A percentile compares a stretch with the other conserved stretches of the same genome.
Evolutionary conservation across 140 eudicot species (phyloP).

Genomic region (Erigeron philadelphicus): DNA sequence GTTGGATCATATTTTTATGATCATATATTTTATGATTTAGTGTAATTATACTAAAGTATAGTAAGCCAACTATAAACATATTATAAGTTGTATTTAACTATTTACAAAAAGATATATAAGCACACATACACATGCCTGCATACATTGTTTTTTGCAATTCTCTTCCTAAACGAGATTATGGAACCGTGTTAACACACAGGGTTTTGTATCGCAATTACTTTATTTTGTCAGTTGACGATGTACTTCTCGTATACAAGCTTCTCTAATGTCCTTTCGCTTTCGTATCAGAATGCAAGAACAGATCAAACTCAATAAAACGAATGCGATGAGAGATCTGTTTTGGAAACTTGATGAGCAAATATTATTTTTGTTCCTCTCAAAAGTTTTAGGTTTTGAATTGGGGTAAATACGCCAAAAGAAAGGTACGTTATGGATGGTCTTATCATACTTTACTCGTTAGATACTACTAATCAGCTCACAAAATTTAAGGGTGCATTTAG

Average conservation of each 20-base stretch:
- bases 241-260: slow-evolving; percentile 76
- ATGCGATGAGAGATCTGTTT: not conserved
- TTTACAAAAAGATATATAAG: not conserved
- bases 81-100: not conserved
- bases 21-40: not conserved
- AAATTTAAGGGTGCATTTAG: too few relatives aligned
- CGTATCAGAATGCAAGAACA: not conserved
- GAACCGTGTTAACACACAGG: too few relatives aligned
- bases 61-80: not conserved
- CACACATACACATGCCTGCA: not conserved
- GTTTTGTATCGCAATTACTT: too few relatives aligned
- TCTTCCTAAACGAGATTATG: not conserved
- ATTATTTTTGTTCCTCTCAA: too few relatives aligned
- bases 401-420: too few relatives aligned
- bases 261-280: slow-evolving; percentile 71
- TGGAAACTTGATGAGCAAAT: too few relatives aligned
- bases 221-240: too few relatives aligned
- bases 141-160: not conserved
- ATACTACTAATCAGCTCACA: too few relatives aligned
- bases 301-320: not conserved
- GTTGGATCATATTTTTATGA: not conserved
- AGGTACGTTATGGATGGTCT: too few relatives aligned
- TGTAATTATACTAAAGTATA: not conserved
- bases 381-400: too few relatives aligned
- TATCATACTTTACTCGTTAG: too few relatives aligned